Evolutionary conservation across 306 rosid genomes (phyloP), one percentile per base, ranked within the genome.

Genomic region (Begonia peltatifolia): DNA sequence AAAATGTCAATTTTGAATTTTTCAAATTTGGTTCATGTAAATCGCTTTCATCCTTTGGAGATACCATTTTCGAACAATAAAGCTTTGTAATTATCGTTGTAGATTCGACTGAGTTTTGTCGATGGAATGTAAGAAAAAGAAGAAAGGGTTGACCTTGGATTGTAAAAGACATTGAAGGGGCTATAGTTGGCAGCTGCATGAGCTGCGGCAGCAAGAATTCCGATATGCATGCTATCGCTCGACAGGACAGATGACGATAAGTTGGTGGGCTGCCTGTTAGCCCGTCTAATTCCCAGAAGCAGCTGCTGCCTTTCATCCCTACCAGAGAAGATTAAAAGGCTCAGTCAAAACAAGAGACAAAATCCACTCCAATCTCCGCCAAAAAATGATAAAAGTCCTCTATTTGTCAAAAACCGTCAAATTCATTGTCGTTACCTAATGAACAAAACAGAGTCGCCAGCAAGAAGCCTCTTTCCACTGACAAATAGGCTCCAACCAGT

Each of bases 401-500:
- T 0, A 44, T 4, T 44, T 44, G 14, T 44, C 6, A 2, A 44
- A 44, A 44, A 11, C 46, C 18, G 35, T 13, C 58, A 46, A 30
- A 58, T 53, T 57, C 46, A 42, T 61, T 49, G n/a, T 53, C 15
- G 57, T 46, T 58, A 89, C 99, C 99, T 76, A 51, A 90, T 86
- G 68, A 90, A 86, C 53, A 90, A 65, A 61, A 90, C 99, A 22
- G 99, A 84, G 62, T 90, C 99, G 5, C 99, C 99, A 18, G 99
- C 92, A 20, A 79, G 81, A 43, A 90, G 92, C 73, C 84, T 83
- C 73, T 90, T 90, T 56, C 95, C 95, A 42, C 92, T 76, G 51
- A 90, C 90, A 68, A 90, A 90, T 20, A 90, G 71, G 64, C 99
- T 90, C 99, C 99, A 90, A 13, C 99, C 99, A 1, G 99, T 90